Evolutionary conservation across 805 yeast genomes (phyloP), one percentile per base, ranked within the genome.

Genomic region (Torulaspora quercuum): DNA sequence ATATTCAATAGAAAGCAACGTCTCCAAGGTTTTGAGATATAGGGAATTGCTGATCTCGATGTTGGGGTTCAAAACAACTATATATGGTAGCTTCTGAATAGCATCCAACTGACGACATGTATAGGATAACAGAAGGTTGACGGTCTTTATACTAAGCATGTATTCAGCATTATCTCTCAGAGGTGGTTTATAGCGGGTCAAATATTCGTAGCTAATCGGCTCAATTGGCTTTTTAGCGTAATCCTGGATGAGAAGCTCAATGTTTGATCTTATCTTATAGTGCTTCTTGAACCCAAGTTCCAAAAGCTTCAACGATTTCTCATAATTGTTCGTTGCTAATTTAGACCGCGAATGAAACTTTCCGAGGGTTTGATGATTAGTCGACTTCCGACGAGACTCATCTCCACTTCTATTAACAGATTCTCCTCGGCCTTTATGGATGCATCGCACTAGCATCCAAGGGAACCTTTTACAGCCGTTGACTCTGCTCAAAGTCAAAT

Each of bases 1-100:
- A 25, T 70, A 55, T 36, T 65, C 57, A 30, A 69, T 64, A 2
- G 65, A 53, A 15, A 73, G 50, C 33, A 80, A 50, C 4, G 73
- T 65, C 33, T 73, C 65, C 65, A 87, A 72, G 2, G 95, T 80
- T 39, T 76, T 69, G 45, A 86, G 65, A 63, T 90, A 90, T 31
- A 80, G 63, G 49, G 76, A 70, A 65, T 87, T 86, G 14, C 84
- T 80, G 49, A 76, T 76, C 7, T 90, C 82, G 34, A 90, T 80
- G 51, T 85, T 78, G 5, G 97, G 97, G 56, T 90, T 90, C 44
- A 90, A 62, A 38, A 88, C 81, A 30, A 82, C 87, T 48, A 89
- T 72, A 57, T 87, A 90, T 0, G 96, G 96, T 37, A 90, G 64
- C 28, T 72, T 67, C 45, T 90, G 73, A 46, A 90, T 76, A 18